Evolutionary conservation across 805 yeast genomes (phyloP).

Genomic region (Candida suzukii): DNA sequence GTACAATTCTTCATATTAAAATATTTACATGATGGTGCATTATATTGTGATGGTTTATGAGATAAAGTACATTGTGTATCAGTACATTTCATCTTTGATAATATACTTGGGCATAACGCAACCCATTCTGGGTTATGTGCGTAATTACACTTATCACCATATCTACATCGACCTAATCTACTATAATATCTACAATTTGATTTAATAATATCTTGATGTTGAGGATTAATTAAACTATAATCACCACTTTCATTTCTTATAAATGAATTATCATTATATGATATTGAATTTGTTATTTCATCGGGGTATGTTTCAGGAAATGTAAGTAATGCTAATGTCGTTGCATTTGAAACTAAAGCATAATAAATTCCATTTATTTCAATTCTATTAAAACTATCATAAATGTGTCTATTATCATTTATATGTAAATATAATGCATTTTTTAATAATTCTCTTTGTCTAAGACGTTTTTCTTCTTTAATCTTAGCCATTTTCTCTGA

Average conservation of each 20-base stretch:
- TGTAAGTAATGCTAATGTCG: conserved; percentile 33
- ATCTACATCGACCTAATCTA: conserved; percentile 39
- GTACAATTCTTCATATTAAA: conserved; percentile 40
- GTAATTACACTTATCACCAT: conserved; percentile 45
- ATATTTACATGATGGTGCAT: conserved; percentile 53
- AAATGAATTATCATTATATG: conserved; percentile 11
- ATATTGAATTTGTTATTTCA: conserved; percentile 7
- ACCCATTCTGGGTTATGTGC: conserved; percentile 44
- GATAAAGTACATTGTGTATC: conserved; percentile 44
- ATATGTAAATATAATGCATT: conserved; percentile 12
- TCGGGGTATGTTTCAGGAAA: conserved; percentile 2
- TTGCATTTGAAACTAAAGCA: conserved; percentile 35
- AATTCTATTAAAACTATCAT: conserved; percentile 40
- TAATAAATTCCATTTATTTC: conserved; percentile 34
- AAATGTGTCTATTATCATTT: conserved; percentile 26
- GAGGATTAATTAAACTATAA: conserved; percentile 9
- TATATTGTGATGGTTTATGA: conserved; percentile 52
- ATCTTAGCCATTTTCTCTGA: conserved; percentile 16
- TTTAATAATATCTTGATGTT: background rate
- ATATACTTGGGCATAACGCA: conserved; percentile 45
- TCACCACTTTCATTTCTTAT: conserved; percentile 18
- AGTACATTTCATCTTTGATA: conserved; percentile 40
- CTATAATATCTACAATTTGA: conserved; percentile 23
- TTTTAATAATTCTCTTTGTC: conserved; percentile 8
- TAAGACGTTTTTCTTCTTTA: conserved; percentile 9